phyloP scores from a whole-genome alignment of 2,329 filamentous ascomycete species.

The Akanthomyces dipterigenus region DNA sequence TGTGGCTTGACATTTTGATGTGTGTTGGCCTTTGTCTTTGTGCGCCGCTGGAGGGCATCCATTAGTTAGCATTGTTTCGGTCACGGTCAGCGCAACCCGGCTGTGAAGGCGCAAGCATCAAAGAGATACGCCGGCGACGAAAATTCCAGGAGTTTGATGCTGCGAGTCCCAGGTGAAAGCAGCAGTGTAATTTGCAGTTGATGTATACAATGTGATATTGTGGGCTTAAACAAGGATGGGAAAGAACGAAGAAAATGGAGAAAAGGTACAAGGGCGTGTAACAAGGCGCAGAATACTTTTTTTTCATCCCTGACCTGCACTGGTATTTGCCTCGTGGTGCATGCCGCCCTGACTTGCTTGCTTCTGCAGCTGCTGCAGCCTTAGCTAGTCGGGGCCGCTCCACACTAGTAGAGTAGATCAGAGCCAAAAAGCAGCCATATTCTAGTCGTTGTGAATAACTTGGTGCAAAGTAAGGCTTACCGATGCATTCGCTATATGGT shows the following conservation, averaged over 20 bases:
- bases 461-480: background rate
- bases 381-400: too few species aligned
- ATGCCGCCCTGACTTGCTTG: background rate
- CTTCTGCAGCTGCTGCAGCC: background rate
- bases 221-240: background rate
- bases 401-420: background rate
- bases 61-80: background rate
- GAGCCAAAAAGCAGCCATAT: background rate
- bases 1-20: background rate
- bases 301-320: background rate
- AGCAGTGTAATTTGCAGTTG: background rate
- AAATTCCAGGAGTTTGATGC: background rate
- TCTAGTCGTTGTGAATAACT: background rate
- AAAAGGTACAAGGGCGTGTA: background rate
- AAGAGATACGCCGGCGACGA: too few species aligned
- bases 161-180: background rate
- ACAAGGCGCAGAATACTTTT: background rate
- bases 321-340: background rate
- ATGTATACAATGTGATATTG: background rate
- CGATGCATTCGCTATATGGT: too few species aligned
- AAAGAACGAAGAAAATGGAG: background rate
- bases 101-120: background rate
- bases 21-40: background rate
- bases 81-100: background rate
- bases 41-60: background rate